Evolutionary conservation across 2,329 filamentous ascomycete genomes (phyloP), one percentile per base, ranked within the genome.

Genomic region (Colletotrichum kahawae): DNA sequence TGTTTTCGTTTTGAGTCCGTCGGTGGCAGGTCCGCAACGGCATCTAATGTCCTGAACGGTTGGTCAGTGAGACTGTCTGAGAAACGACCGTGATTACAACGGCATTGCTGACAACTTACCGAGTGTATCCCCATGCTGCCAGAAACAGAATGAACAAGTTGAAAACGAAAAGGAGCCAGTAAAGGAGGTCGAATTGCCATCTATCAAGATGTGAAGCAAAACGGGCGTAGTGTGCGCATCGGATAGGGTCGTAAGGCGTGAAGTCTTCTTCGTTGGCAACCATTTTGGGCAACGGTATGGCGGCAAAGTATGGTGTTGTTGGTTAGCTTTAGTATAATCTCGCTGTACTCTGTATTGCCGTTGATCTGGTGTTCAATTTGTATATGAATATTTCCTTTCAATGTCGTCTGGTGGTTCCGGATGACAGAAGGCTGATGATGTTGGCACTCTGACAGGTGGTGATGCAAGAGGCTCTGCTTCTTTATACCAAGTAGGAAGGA

Each of bases 71-170:
- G 56, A 38, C n/a, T 33, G 56, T 34, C 57, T 33, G 34, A 31
- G 43, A 14, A 69, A 48, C 16, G 43, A 43, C 34, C 57, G 57
- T 36, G 48, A 33, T n/a, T 29, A 14, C 24, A 56, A 62, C 14
- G 33, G 18, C 51, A n/a, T 31, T 27, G n/a, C 38, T 1, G 5
- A 18, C 5, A 34, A 80, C 83, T 63, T 79, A 87, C 85, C 80
- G 82, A 48, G 79, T 85, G 62, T 85, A 87, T 13, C 81, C 79
- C 79, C 84, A 86, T 2, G 88, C 87, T 10, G 85, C 84, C 14
- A 86, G 73, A 67, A 87, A 89, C 31, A 89, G 82, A 18, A 89
- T 79, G 10, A 85, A 63, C 0, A 89, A 77, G 67, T 88, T 88
- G 21, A 83, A 78, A 29, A 84, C 77, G 77, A 89, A 89, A 65